phyloP scores from a whole-genome alignment of 1,284 basidiomycete species.

The Quambalaria eucalypti region DNA sequence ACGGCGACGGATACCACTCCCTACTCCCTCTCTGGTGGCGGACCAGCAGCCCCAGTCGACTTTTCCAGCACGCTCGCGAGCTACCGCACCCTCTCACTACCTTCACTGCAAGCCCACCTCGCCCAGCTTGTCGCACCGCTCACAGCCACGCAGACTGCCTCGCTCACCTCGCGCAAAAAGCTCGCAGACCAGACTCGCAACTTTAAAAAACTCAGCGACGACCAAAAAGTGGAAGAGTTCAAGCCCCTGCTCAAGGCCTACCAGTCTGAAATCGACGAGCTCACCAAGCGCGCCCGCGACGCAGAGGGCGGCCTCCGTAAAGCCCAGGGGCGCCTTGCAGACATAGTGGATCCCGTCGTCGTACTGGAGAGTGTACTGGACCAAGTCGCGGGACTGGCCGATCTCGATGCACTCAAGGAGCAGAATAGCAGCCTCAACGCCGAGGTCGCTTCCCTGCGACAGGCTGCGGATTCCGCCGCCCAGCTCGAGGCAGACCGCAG shows the following conservation, averaged over 20 bases:
- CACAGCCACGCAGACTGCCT: constrained; percentile 26
- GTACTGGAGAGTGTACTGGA: constrained; percentile 78
- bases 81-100: constrained; percentile 12
- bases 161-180: constrained; percentile 30
- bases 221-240: constrained; percentile 29
- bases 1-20: too few relatives aligned
- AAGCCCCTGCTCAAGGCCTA: constrained; percentile 53
- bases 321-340: constrained; percentile 59
- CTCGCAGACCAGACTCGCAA: constrained; percentile 41
- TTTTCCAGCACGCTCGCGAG: background rate
- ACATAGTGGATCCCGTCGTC: constrained; percentile 92
- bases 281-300: constrained; percentile 80
- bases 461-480: background rate
- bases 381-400: constrained; percentile 19
- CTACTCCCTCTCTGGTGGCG: too few relatives aligned
- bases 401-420: constrained; percentile 16
- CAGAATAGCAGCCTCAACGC: constrained; percentile 14
- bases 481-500: constrained; percentile 3
- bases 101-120: constrained; percentile 20
- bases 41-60: background rate
- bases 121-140: constrained; percentile 14
- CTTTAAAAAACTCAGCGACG: constrained; percentile 30
- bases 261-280: constrained; percentile 87
- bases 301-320: constrained; percentile 89
- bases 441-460: constrained; percentile 9